Evolutionary conservation across 2,329 filamentous ascomycete genomes (phyloP).

Genomic region (Podosphaera aphanis): DNA sequence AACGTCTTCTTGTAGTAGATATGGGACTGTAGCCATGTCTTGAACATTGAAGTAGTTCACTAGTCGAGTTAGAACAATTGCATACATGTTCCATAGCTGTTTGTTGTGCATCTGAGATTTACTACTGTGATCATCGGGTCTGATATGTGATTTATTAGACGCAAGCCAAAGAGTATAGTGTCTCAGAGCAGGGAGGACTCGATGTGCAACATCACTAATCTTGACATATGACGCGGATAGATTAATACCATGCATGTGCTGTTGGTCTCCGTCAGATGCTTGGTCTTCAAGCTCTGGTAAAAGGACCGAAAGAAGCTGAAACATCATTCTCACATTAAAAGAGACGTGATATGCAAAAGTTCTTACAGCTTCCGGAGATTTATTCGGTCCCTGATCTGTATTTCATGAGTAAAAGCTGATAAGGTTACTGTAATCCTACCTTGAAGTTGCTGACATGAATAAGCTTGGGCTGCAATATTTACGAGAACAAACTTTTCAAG

Average conservation of each 20-base stretch:
- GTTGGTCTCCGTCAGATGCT: slow-evolving; percentile 18
- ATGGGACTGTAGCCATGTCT: slow-evolving; percentile 30
- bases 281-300: slow-evolving; percentile 41
- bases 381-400: slow-evolving; percentile 20
- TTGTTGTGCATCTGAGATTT: slow-evolving; percentile 27
- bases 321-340: slow-evolving; percentile 58
- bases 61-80: slow-evolving; percentile 34
- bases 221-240: slow-evolving; percentile 20
- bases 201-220: slow-evolving; percentile 32
- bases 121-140: slow-evolving; percentile 26
- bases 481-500: slow-evolving; percentile 63
- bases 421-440: slow-evolving; percentile 19
- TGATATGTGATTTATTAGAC: slow-evolving; percentile 24
- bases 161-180: slow-evolving; percentile 47
- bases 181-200: slow-evolving; percentile 38
- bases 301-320: slow-evolving; percentile 45
- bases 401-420: slow-evolving; percentile 1
- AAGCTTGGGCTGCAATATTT: slow-evolving; percentile 65
- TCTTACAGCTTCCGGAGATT: slow-evolving; percentile 11
- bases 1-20: slow-evolving; percentile 45
- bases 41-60: slow-evolving; percentile 33
- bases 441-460: slow-evolving; percentile 37
- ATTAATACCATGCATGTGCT: slow-evolving; percentile 19
- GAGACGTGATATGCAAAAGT: slow-evolving; percentile 44
- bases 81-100: slow-evolving; percentile 42